Conservation (phyloP, 805 yeast genomes). For the Pichia ethanolica region DNA sequence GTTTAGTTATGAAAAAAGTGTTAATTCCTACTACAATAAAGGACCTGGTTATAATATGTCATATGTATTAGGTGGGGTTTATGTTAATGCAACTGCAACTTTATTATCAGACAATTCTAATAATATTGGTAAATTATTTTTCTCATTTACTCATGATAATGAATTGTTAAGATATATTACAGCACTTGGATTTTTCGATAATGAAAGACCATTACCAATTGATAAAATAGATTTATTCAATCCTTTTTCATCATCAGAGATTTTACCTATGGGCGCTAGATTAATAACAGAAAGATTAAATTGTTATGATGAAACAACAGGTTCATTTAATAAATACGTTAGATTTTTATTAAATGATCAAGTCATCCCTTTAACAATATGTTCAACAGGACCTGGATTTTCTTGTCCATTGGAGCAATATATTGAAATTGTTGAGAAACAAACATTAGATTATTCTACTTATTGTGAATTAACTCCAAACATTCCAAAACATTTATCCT, state of each 20-base stretch:
- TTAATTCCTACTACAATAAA: too few relatives aligned
- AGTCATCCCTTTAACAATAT: constrained; percentile 40
- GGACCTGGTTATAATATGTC: not conserved
- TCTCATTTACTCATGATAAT: constrained; percentile 67
- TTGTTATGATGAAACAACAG: constrained; percentile 22
- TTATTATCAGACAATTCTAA: constrained; percentile 19
- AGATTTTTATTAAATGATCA: constrained; percentile 46
- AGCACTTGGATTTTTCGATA: constrained; percentile 50
- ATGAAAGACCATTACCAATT: constrained; percentile 34
- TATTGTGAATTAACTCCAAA: not conserved
- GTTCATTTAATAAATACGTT: constrained; percentile 27
- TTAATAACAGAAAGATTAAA: constrained; percentile 37
- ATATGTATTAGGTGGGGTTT: not conserved
- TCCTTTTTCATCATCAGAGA: constrained; percentile 29
- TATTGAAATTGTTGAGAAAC: not conserved
- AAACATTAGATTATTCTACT: not conserved
- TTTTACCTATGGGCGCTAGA: constrained; percentile 47
- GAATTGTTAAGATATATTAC: constrained; percentile 50
- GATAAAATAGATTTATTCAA: constrained; percentile 34
- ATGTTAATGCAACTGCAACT: constrained; percentile 16
- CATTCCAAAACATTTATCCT: constrained; percentile 1
- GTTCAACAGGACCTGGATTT: constrained; percentile 48
- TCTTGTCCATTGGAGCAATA: constrained; percentile 33
- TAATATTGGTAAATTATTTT: constrained; percentile 36
- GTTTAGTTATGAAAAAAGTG: not conserved